phyloP scores from a whole-genome alignment of 1,284 basidiomycete species.

The Austropuccinia psidii region DNA sequence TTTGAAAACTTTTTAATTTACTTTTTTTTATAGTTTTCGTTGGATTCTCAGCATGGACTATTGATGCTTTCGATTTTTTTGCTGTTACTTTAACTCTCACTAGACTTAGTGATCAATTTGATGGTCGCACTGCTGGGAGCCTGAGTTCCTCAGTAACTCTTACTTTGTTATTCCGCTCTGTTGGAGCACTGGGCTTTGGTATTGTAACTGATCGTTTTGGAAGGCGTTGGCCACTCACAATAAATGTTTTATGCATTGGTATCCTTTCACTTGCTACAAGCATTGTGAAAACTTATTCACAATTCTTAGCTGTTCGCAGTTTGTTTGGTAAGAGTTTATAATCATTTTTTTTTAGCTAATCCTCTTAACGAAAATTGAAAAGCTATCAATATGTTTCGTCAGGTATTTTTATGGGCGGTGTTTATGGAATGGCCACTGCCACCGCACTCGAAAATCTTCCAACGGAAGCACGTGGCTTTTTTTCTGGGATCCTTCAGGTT shows the following conservation, averaged over 20 bases:
- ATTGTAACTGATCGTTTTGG: slow-evolving; percentile 58
- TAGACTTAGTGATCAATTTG: slow-evolving; percentile 52
- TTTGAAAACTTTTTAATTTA: too few species aligned
- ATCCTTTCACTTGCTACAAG: slow-evolving; percentile 66
- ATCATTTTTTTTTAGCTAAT: too few species aligned
- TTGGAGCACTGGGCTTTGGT: slow-evolving; percentile 74
- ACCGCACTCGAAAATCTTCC: slow-evolving; percentile 85
- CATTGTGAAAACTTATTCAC: slow-evolving; percentile 51
- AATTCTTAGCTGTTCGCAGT: slow-evolving; percentile 51
- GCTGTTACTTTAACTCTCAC: slow-evolving; percentile 66
- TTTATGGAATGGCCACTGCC: slow-evolving; percentile 49
- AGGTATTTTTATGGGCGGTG: slow-evolving; percentile 69
- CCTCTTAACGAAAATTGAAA: slow-evolving; percentile 41
- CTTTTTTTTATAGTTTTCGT: slow-evolving; percentile 12
- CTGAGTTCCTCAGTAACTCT: slow-evolving; percentile 69
- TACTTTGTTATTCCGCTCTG: slow-evolving; percentile 78
- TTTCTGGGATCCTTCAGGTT: slow-evolving; percentile 74
- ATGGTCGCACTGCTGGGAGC: slow-evolving; percentile 41
- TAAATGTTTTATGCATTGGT: slow-evolving; percentile 60
- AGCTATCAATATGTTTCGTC: slow-evolving; percentile 77
- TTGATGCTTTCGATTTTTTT: slow-evolving; percentile 58
- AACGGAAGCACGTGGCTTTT: slow-evolving; percentile 72
- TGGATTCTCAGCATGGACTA: slow-evolving; percentile 15
- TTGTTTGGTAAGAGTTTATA: too few species aligned
- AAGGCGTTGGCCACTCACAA: slow-evolving; percentile 81